These are phyloP conservation scores for Lumnitzera littorea DNA, from an alignment of 345 rosid genomes.

Conservation along the genomic window DNA sequence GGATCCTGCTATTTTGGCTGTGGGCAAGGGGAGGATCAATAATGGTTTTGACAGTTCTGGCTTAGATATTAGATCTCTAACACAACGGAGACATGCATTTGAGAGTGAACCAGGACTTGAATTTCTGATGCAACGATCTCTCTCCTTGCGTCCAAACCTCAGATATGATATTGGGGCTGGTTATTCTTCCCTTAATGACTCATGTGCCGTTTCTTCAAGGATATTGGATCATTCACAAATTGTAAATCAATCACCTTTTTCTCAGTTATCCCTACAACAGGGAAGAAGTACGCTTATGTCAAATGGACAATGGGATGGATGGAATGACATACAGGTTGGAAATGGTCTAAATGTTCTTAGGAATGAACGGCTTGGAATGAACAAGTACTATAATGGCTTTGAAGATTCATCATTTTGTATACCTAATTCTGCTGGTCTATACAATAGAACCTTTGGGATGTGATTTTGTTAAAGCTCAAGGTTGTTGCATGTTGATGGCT, in stretches of 20 bases:
- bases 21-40: conserved; percentile 69
- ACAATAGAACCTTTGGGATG: conserved; percentile 68
- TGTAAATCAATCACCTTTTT: conserved; percentile 35
- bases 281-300: conserved; percentile 41
- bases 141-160: conserved; percentile 43
- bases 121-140: conserved; percentile 58
- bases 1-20: conserved; percentile 94
- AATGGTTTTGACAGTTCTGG: conserved; percentile 43
- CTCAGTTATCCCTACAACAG: conserved; percentile 51
- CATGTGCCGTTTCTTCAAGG: conserved; percentile 53
- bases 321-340: conserved; percentile 62
- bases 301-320: conserved; percentile 74
- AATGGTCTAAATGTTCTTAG: conserved; percentile 46
- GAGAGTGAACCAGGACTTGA: conserved; percentile 64
- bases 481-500: conserved; percentile 14
- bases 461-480: conserved; percentile 22
- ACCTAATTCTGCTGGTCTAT: conserved; percentile 61
- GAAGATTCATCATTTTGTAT: conserved; percentile 63
- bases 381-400: conserved; percentile 50
- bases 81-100: conserved; percentile 34
- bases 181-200: conserved; percentile 43
- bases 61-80: conserved; percentile 49
- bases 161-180: conserved; percentile 47
- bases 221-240: conserved; percentile 53
- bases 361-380: conserved; percentile 56